Evolutionary conservation across 2,329 filamentous ascomycete genomes (phyloP).

Genomic region (Teratosphaeria nubilosa): DNA sequence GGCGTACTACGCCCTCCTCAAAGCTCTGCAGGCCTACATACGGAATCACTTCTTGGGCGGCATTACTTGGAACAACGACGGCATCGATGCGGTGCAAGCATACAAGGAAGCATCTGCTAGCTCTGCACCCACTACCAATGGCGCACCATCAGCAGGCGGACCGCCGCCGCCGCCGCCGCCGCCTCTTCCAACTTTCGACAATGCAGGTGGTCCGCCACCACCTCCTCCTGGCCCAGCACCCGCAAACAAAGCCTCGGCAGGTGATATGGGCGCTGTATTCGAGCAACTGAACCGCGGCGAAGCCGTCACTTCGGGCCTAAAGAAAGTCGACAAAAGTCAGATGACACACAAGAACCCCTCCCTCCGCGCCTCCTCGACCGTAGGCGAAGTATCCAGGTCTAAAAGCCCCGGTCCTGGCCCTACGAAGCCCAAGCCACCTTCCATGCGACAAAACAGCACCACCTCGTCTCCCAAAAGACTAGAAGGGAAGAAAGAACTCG

Average conservation of each 20-base stretch:
- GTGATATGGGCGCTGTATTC: constrained; percentile 80
- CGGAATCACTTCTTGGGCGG: constrained; percentile 73
- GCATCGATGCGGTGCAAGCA: constrained; percentile 58
- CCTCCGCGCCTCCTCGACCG: constrained; percentile 62
- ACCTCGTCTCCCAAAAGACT: constrained; percentile 12
- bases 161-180: constrained; percentile 52
- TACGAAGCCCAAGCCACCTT: constrained; percentile 48
- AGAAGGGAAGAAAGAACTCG: constrained; percentile 37
- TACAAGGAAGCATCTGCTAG: constrained; percentile 46
- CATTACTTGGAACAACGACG: constrained; percentile 77
- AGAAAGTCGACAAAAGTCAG: constrained; percentile 87
- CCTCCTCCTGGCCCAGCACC: constrained; percentile 28
- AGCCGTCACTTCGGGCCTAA: constrained; percentile 75
- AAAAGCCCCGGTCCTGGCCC: constrained; percentile 75
- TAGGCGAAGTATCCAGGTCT: constrained; percentile 51
- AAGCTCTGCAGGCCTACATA: constrained; percentile 70
- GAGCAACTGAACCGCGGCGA: constrained; percentile 82
- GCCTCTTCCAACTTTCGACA: constrained; percentile 23
- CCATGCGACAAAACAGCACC: constrained; percentile 36
- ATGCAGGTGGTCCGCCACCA: constrained; percentile 52
- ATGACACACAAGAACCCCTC: constrained; percentile 99
- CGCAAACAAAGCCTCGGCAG: constrained; percentile 32
- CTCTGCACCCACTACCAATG: constrained; percentile 16
- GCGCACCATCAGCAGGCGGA: constrained; percentile 27
- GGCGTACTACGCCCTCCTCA: constrained; percentile 85